These are phyloP conservation scores for Brassica hybrid DNA, from an alignment of 441 rosid genomes.

Conservation along the genomic window DNA sequence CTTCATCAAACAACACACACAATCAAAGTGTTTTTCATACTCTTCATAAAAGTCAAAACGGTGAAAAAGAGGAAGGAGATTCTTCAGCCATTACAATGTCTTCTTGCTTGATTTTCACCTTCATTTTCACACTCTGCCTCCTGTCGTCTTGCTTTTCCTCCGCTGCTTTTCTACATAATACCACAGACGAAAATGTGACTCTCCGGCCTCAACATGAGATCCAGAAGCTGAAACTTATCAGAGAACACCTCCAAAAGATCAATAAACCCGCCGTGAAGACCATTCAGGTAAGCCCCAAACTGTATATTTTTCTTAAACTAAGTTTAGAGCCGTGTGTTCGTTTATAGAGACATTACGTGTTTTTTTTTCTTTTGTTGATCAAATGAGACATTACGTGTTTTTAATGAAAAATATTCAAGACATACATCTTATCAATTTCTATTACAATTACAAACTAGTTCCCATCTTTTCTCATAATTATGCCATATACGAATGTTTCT, in stretches of 20 bases:
- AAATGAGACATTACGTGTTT: not conserved
- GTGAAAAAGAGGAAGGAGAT: slow-evolving; percentile 40
- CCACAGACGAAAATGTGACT: slow-evolving; percentile 45
- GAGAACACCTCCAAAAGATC: slow-evolving; percentile 65
- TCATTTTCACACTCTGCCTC: slow-evolving; percentile 50
- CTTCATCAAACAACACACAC: slow-evolving; percentile 50
- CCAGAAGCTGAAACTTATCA: slow-evolving; percentile 57
- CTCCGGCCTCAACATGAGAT: slow-evolving; percentile 71
- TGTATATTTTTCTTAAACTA: not conserved
- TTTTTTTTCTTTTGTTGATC: no score
- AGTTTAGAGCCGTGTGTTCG: not conserved
- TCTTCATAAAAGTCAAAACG: slow-evolving; percentile 32
- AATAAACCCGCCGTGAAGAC: slow-evolving; percentile 83
- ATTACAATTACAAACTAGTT: not conserved
- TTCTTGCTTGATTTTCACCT: slow-evolving; percentile 49
- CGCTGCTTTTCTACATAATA: slow-evolving; percentile 34
- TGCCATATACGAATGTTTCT: not conserved
- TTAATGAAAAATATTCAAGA: not conserved
- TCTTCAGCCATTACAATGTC: slow-evolving; percentile 48
- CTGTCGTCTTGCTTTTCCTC: slow-evolving; percentile 45
- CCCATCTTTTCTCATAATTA: not conserved
- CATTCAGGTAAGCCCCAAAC: slow-evolving; percentile 58
- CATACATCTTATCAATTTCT: not conserved
- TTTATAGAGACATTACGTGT: not conserved
- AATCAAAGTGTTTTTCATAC: not conserved